Evolutionary conservation across 2,329 filamentous ascomycete species (phyloP), one percentile per base, ranked within the genome.

Genomic region (Microcyclospora pomicola): DNA sequence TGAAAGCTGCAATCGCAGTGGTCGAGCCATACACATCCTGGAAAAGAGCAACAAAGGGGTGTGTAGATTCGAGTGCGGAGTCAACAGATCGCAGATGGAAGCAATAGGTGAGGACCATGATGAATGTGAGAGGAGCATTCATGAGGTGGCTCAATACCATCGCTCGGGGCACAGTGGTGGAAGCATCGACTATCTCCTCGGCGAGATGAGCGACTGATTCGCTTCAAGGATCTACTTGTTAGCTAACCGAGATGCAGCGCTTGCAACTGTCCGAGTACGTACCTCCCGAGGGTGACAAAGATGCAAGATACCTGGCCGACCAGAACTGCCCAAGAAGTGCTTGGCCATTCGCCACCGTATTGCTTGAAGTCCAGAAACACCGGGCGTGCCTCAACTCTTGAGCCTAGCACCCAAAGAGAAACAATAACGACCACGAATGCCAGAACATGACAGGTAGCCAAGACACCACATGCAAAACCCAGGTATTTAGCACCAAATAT

Each of bases 151-250:
- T 55, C 36, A 58, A 55, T 5, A 67, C 46, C 55, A 66, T 64
- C 7, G 60, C 57, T 28, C 53, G 51, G 2, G 64, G 63, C 3
- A 66, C 58, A 12, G 60, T 55, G 12, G 52, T 57, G 14, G 57
- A 54, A 2, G 63, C 62, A 19, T 64, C 55, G 38, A 60, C 58
- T 40, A 65, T 56, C 40, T 67, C 63, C 43, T 66, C 62, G 2
- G 62, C 50, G 50, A 67, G 60, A 40, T 66, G 60, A 2, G 59
- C 60, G 14, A 60, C 58, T 9, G 60, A 59, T 41, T 66, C 63
- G 31, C 37, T 24, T 24, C 19, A 24, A 24, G 19, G 19, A 24
- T 24, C 7, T 24, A 24, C 19, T 24, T 24, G 19, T 24, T 24
- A 24, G 19, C 19, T 24, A 5, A 24, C 19, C 7, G 19, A 24